Conservation (phyloP, 2,329 filamentous ascomycete species). For the Cryphonectria nitschkei region DNA sequence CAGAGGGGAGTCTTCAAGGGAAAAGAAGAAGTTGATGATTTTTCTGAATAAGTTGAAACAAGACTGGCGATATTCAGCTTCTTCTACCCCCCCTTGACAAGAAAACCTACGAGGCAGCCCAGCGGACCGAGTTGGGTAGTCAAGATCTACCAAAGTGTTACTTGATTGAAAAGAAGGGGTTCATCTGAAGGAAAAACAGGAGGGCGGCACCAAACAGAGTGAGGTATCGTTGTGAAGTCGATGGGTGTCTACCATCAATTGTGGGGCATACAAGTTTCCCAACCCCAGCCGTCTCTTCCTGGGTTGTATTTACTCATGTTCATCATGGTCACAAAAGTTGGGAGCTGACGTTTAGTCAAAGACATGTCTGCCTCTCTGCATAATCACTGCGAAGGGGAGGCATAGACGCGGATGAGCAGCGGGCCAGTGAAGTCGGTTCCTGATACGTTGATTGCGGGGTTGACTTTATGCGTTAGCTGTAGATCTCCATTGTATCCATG, state of each 20-base stretch:
- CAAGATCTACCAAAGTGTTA: background rate
- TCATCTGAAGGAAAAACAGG: background rate
- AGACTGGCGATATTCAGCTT: background rate
- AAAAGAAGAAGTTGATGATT: background rate
- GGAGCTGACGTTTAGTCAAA: background rate
- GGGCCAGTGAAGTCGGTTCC: constrained; percentile 2
- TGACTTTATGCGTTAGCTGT: constrained; percentile 22
- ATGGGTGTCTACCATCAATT: background rate
- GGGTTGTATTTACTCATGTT: background rate
- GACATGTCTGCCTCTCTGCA: background rate
- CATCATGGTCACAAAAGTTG: background rate
- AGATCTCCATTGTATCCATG: background rate
- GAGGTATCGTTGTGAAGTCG: background rate
- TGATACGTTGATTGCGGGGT: constrained; percentile 10
- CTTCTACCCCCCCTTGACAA: background rate
- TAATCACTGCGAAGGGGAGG: background rate
- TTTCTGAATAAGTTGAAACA: background rate
- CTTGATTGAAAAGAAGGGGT: background rate
- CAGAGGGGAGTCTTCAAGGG: background rate
- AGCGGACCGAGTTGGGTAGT: background rate
- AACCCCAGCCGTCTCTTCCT: background rate
- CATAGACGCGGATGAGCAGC: constrained; percentile 20
- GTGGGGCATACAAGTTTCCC: background rate
- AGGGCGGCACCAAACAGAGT: background rate
- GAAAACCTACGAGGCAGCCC: background rate